phyloP scores from a whole-genome alignment of 441 rosid genomes.

The Gossypium davidsonii region DNA sequence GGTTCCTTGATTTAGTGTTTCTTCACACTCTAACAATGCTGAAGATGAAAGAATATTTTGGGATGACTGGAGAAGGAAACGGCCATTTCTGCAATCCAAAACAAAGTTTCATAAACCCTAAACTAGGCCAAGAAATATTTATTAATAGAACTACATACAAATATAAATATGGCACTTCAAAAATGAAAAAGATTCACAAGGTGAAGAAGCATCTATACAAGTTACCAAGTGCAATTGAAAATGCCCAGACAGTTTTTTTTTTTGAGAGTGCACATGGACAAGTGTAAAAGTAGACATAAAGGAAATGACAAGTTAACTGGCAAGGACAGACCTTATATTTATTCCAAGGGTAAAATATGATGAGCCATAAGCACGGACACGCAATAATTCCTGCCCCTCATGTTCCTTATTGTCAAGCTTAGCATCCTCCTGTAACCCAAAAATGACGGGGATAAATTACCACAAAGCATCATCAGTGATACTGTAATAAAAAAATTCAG shows the following conservation, averaged over 20 bases:
- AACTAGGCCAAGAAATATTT: background rate
- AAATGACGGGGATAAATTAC: slow-evolving; percentile 15
- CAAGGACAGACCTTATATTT: slow-evolving; percentile 64
- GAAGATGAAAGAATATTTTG: slow-evolving; percentile 55
- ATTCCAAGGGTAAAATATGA: slow-evolving; percentile 84
- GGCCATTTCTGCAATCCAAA: slow-evolving; percentile 70
- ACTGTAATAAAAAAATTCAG: background rate
- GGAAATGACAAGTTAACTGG: background rate
- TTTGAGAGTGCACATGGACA: background rate
- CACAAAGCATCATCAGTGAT: background rate
- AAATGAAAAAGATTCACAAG: background rate
- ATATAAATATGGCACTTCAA: background rate
- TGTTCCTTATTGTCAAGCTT: slow-evolving; percentile 34
- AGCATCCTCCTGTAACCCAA: slow-evolving; percentile 48
- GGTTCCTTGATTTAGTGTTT: slow-evolving; percentile 90
- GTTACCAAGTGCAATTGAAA: background rate
- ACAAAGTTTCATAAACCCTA: slow-evolving; percentile 10
- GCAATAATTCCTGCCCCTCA: slow-evolving; percentile 66
- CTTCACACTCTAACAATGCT: slow-evolving; percentile 71
- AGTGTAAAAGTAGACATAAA: background rate
- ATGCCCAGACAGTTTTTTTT: background rate
- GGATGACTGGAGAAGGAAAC: slow-evolving; percentile 72
- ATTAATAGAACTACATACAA: background rate
- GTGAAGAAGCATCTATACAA: background rate
- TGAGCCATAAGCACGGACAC: slow-evolving; percentile 89